Percentiles rank a stretch among this genome's conserved stretches.
Conservation (phyloP, 306 rosid species). For the Medicago ruthenica region DNA sequence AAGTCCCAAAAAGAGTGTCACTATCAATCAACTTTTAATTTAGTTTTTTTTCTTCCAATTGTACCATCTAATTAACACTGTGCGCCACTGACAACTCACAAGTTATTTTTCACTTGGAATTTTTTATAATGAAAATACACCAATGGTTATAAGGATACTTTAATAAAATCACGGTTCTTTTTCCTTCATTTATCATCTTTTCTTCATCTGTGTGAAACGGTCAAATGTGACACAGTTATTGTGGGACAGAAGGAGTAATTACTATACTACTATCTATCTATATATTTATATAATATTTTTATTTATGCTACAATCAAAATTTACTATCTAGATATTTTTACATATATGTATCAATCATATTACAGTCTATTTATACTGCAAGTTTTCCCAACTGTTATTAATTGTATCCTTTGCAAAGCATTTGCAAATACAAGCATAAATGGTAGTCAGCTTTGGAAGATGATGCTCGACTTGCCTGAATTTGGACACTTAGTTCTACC, state of each 20-base stretch:
- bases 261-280: conserved; percentile 5
- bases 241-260: not conserved
- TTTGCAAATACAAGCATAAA: conserved; percentile 34
- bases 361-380: not conserved
- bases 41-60: no score
- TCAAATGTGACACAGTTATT: no score
- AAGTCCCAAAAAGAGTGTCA: no score
- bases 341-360: conserved; percentile 11
- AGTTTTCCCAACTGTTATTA: conserved; percentile 8
- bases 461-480: conserved; percentile 30
- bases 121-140: no score
- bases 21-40: no score
- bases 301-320: conserved; percentile 5
- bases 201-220: no score
- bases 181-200: no score
- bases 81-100: no score
- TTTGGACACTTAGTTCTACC: conserved; percentile 21
- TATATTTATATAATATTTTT: not conserved
- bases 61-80: no score
- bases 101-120: no score
- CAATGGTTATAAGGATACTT: no score
- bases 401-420: conserved; percentile 20
- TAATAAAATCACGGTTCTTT: no score
- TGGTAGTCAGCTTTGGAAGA: conserved; percentile 23
- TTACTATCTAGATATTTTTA: not conserved